phyloP scores from a whole-genome alignment of 441 rosid genomes.

The Euphorbia schlechtendalii region DNA sequence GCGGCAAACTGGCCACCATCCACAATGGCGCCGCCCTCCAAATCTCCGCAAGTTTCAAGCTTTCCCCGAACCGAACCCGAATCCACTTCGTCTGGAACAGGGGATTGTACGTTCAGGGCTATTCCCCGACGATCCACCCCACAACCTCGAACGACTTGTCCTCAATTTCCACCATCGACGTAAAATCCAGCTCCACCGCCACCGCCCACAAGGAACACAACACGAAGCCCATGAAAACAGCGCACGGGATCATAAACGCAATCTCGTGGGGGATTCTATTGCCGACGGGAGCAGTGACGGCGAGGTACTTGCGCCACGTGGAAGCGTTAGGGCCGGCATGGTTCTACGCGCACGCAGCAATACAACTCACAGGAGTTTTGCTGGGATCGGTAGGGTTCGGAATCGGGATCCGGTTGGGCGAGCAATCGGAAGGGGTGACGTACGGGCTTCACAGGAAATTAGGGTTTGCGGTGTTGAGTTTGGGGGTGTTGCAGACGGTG shows the following conservation, averaged over 20 bases:
- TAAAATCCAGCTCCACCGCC: constrained; percentile 53
- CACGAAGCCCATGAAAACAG: constrained; percentile 35
- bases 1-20: constrained; percentile 85
- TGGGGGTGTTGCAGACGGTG: constrained; percentile 63
- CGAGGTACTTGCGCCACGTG: constrained; percentile 67
- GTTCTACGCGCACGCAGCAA: constrained; percentile 76
- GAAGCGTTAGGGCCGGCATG: constrained; percentile 69
- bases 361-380: constrained; percentile 50
- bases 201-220: constrained; percentile 21
- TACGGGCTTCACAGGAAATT: constrained; percentile 72
- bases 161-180: constrained; percentile 63
- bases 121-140: constrained; percentile 93
- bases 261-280: constrained; percentile 71
- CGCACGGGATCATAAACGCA: constrained; percentile 60
- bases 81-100: constrained; percentile 88
- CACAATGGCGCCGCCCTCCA: constrained; percentile 74
- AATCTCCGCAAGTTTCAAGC: constrained; percentile 60
- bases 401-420: constrained; percentile 65
- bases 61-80: constrained; percentile 50
- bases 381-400: constrained; percentile 68
- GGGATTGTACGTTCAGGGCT: constrained; percentile 93
- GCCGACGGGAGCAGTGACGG: constrained; percentile 61
- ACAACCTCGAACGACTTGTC: constrained; percentile 77
- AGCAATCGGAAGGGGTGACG: constrained; percentile 49
- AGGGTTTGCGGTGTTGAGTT: constrained; percentile 55